Evolutionary conservation across 2,329 filamentous ascomycete genomes (phyloP).

Genomic region (Penicillium olsonii): DNA sequence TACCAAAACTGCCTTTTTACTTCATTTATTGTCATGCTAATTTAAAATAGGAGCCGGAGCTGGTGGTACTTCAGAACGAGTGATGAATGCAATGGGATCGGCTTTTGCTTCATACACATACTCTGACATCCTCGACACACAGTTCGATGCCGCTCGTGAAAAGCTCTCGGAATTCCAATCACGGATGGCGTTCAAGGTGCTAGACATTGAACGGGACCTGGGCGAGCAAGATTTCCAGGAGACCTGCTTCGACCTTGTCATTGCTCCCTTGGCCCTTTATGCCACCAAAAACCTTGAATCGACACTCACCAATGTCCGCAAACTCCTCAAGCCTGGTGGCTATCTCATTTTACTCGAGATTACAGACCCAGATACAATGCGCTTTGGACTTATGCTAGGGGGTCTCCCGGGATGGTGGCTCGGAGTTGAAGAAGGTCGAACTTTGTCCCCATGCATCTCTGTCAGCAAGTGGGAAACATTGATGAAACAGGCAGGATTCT

Average conservation of each 20-base stretch:
- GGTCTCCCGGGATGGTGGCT: conserved; percentile 41
- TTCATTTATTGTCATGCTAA: background rate
- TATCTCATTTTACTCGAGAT: conserved; percentile 50
- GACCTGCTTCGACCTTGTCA: conserved; percentile 39
- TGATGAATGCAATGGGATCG: conserved; percentile 10
- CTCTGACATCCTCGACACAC: conserved; percentile 48
- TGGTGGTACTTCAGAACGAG: conserved; percentile 14
- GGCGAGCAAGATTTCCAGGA: conserved; percentile 36
- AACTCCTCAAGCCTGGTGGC: conserved; percentile 49
- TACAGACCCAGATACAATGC: conserved; percentile 24
- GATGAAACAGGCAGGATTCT: conserved; percentile 35
- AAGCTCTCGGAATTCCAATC: conserved; percentile 27
- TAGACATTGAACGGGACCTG: conserved; percentile 38
- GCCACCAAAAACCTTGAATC: conserved; percentile 31
- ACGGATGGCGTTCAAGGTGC: conserved; percentile 36
- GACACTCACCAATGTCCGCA: conserved; percentile 33
- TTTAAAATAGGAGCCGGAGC: conserved; percentile 14
- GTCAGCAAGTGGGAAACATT: conserved; percentile 34
- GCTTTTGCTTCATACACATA: conserved; percentile 46
- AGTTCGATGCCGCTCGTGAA: conserved; percentile 42
- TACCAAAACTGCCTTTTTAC: background rate
- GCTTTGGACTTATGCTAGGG: conserved; percentile 31
- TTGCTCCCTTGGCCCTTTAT: conserved; percentile 36
- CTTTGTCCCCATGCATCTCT: conserved; percentile 28
- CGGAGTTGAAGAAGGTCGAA: conserved; percentile 27